Evolutionary conservation across 164 flowering plant species (phyloP).

Genomic region (Sextonia rubra): DNA sequence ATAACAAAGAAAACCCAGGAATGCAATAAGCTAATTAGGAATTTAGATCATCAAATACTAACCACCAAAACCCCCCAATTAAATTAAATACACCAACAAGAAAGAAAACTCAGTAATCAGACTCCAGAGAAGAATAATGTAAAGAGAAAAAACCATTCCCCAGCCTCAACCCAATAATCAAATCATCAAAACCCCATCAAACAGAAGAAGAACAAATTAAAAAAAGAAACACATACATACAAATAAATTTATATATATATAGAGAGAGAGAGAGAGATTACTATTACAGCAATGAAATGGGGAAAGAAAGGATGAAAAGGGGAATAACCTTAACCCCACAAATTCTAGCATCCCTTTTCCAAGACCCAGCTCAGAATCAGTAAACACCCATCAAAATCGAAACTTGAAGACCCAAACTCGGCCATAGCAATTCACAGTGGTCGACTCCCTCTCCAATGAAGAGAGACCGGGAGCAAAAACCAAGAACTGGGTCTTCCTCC

Average conservation of each 20-base stretch:
- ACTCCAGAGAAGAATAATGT: too few species aligned
- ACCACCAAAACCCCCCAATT: too few species aligned
- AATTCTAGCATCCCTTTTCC: conserved; percentile 32
- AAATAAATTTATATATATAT: too few species aligned
- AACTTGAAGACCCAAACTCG: conserved; percentile 8
- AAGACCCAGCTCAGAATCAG: conserved; percentile 36
- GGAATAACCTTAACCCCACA: conserved; percentile 72
- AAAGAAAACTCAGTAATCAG: too few species aligned
- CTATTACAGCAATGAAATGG: neutral
- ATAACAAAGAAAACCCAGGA: too few species aligned
- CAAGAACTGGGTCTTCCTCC: conserved; percentile 29
- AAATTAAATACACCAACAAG: too few species aligned
- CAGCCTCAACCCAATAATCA: conserved; percentile 8
- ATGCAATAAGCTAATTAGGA: too few species aligned
- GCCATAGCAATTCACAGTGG: conserved; percentile 33
- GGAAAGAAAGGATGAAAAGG: conserved; percentile 3
- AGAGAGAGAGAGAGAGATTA: too few species aligned
- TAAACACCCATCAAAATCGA: conserved; percentile 8
- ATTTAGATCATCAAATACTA: too few species aligned
- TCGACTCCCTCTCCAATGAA: conserved; percentile 13
- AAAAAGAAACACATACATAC: too few species aligned
- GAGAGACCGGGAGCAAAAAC: conserved; percentile 9
- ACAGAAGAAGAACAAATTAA: too few species aligned
- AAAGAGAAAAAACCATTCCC: neutral
- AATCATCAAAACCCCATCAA: conserved; percentile 11